Base-by-base conservation (phyloP, 2,329 filamentous ascomycete genomes). In the Calycina herbarum region DNA sequence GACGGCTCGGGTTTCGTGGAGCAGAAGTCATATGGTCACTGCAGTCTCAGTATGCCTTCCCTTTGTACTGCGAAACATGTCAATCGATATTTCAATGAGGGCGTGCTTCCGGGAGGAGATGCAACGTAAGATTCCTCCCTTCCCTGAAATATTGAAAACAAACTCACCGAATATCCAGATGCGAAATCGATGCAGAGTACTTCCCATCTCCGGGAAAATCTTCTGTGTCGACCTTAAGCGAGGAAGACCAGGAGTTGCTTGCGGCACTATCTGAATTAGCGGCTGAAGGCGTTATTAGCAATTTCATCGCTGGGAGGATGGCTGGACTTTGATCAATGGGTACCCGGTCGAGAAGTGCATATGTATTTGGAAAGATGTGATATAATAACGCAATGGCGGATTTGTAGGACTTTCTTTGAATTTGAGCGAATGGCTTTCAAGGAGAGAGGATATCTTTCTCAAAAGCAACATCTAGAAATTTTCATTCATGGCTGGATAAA, bases 1-100 rank as follows among this genome's bases (percentile, higher is more conserved):
- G 66, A 67, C 33, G 71, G 65, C 17, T 71, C 72, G 27, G 69
- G 65, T 29, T 57, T 73, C 40, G 64, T 73, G 24, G 71, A 73
- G 57, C 68, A 73, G 24, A 63, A 70, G n/a, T 71, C 66, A 1
- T 71, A 71, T 56, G 71, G 71, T 0, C 71, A 73, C 63, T 73
- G 68, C 38, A 72, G 67, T 62, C 42, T 72, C 29, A 69, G 70
- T 40, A 67, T 73, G 24, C 57, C 66, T 35, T 73, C 72, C 11
- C 54, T 70, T 1, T 73, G 72, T 38, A 63, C 62, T 20, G 66
- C 65, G n/a, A 71, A 68, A 29, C 68, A 71, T 42, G n/a, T 73
- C 13, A 62, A 61, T 13, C 60, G 61, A 27, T 71, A 70, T 59
- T 69, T 73, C 38, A 64, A 69, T 40, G 71, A 71, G 38, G 71